A percentile compares a stretch with the other conserved stretches of the same genome.
phyloP scores from a whole-genome alignment of 441 rosid genomes.

The Jatropha multifida region DNA sequence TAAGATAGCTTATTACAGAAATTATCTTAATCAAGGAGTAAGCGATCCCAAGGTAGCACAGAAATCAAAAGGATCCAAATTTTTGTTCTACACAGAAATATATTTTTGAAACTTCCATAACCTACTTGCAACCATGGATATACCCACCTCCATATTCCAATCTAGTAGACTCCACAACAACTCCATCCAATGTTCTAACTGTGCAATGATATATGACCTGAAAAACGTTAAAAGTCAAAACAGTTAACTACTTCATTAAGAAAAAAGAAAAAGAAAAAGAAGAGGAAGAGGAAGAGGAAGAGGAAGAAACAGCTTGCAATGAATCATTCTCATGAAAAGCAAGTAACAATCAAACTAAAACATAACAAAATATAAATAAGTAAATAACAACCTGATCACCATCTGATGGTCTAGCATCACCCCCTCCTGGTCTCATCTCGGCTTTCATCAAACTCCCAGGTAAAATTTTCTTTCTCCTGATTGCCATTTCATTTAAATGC shows the following conservation, averaged over 20 bases:
- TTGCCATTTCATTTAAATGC: not conserved
- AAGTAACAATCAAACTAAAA: not conserved
- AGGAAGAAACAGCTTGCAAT: not conserved
- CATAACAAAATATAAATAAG: not conserved
- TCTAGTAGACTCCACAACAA: slow-evolving; percentile 74
- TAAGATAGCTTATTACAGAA: not conserved
- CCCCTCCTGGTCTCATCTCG: slow-evolving; percentile 86
- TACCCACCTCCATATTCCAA: slow-evolving; percentile 73
- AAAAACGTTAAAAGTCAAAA: slow-evolving; percentile 16
- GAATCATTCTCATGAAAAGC: not conserved
- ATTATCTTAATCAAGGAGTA: slow-evolving; percentile 5
- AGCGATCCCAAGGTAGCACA: slow-evolving; percentile 1
- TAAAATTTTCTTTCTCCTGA: slow-evolving; percentile 83
- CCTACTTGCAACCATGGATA: not conserved
- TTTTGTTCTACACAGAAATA: not conserved
- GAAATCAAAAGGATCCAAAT: not conserved
- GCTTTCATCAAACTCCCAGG: slow-evolving; percentile 97
- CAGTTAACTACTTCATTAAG: not conserved
- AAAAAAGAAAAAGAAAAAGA: not conserved
- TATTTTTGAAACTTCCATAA: not conserved
- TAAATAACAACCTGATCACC: slow-evolving; percentile 80
- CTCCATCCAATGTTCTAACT: slow-evolving; percentile 80
- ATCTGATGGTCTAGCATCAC: slow-evolving; percentile 74
- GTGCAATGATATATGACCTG: slow-evolving; percentile 89
- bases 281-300: not conserved